phyloP scores from a whole-genome alignment of 495 filamentous ascomycete species.

The Penicillium atrosanguineum region DNA sequence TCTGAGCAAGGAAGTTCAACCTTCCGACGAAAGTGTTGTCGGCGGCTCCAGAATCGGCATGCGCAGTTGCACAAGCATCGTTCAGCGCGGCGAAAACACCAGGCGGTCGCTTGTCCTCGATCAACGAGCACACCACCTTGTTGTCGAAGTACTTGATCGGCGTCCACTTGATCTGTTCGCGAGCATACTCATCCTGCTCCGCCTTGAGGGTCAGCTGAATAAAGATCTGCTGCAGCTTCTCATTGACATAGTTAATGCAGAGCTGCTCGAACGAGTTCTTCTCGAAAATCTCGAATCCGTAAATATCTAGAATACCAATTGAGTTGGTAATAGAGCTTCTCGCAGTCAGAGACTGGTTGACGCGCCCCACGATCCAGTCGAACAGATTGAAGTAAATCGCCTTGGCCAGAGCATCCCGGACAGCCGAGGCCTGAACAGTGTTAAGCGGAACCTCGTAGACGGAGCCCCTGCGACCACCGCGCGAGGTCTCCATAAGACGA shows the following conservation, averaged over 20 bases:
- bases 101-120: conserved; percentile 87
- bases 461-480: conserved; percentile 73
- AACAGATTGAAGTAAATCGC: conserved; percentile 97
- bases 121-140: conserved; percentile 96
- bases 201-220: conserved; percentile 96
- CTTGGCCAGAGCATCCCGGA: conserved; percentile 89
- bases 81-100: conserved; percentile 96
- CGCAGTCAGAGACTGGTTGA: conserved; percentile 85
- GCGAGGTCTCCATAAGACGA: conserved; percentile 84
- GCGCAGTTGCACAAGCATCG: conserved; percentile 94
- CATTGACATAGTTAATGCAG: conserved; percentile 99
- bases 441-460: conserved; percentile 94
- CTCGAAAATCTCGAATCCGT: conserved; percentile 99
- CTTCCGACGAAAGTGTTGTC: conserved; percentile 94
- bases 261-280: conserved; percentile 99
- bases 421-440: conserved; percentile 83
- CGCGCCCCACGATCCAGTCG: conserved; percentile 95
- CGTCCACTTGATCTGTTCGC: conserved; percentile 97
- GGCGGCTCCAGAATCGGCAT: conserved; percentile 89
- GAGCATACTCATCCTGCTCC: conserved; percentile 96
- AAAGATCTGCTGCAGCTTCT: conserved; percentile 99
- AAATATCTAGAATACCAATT: conserved; percentile 98
- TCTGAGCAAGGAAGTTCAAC: conserved; percentile 80
- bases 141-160: conserved; percentile 99
- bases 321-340: conserved; percentile 72